phyloP scores from a whole-genome alignment of 768 basidiomycete species.

The Naganishia vishniacii region DNA sequence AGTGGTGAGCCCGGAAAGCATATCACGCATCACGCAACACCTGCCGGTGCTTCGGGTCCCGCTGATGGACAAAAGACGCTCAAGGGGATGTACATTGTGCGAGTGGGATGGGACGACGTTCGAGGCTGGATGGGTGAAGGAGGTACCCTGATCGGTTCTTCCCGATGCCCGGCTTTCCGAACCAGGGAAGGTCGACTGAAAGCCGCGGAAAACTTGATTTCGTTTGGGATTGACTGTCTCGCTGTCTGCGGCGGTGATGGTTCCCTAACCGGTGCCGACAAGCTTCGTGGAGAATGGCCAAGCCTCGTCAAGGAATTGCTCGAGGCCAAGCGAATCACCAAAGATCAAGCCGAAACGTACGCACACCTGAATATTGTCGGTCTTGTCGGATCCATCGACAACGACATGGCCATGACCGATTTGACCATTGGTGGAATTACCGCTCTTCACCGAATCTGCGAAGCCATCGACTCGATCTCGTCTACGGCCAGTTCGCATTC shows the following conservation, averaged over 20 bases:
- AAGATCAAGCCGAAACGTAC: slow-evolving; percentile 64
- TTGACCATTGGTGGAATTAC: slow-evolving; percentile 94
- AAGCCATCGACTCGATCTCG: slow-evolving; percentile 95
- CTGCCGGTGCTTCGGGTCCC: neutral
- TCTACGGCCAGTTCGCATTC: slow-evolving; percentile 94
- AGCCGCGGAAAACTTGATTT: slow-evolving; percentile 85
- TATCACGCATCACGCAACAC: slow-evolving; percentile 1
- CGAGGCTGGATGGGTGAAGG: slow-evolving; percentile 81
- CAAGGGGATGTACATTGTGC: slow-evolving; percentile 85
- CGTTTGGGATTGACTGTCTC: slow-evolving; percentile 93
- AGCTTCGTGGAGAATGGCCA: slow-evolving; percentile 92
- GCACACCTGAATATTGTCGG: slow-evolving; percentile 90
- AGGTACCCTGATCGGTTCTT: slow-evolving; percentile 47
- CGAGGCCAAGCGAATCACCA: slow-evolving; percentile 64
- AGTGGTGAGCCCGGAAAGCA: too few relatives aligned
- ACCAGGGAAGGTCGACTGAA: slow-evolving; percentile 79
- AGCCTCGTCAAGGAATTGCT: slow-evolving; percentile 66
- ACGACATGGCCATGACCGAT: slow-evolving; percentile 98
- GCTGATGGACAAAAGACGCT: slow-evolving; percentile 53
- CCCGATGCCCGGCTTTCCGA: slow-evolving; percentile 55
- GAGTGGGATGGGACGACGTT: slow-evolving; percentile 98
- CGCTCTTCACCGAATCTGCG: slow-evolving; percentile 92
- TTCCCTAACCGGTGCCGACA: slow-evolving; percentile 89
- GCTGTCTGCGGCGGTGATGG: slow-evolving; percentile 98
- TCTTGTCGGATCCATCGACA: slow-evolving; percentile 98